Percentiles rank a stretch among this genome's conserved stretches.
Evolutionary conservation across 805 yeast species (phyloP).

Genomic region (Phaffomyces thermotolerans): DNA sequence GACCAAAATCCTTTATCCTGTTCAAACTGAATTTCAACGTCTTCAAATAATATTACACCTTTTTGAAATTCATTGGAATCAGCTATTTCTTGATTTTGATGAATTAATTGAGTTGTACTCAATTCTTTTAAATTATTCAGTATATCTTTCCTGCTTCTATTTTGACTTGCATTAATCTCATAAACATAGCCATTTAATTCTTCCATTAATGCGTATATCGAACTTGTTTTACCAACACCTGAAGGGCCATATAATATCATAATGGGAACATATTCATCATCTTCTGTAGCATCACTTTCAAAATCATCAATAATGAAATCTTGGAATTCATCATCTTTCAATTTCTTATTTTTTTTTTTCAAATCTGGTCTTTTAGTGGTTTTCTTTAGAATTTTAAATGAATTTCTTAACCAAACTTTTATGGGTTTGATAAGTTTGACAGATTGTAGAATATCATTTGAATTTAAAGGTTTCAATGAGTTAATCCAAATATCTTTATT

Average conservation of each 20-base stretch:
- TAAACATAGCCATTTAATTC: conserved; percentile 64
- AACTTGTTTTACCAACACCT: conserved; percentile 74
- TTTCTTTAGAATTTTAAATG: conserved; percentile 28
- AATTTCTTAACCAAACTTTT: conserved; percentile 25
- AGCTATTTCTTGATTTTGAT: conserved; percentile 26
- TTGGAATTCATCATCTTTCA: conserved; percentile 16
- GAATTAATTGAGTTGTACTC: conserved; percentile 78
- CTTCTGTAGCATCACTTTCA: conserved; percentile 12
- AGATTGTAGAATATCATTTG: conserved; percentile 27
- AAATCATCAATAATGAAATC: conserved; percentile 29
- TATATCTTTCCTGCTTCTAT: conserved; percentile 67
- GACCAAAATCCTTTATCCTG: conserved; percentile 80
- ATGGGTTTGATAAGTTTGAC: conserved; percentile 16
- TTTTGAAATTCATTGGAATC: conserved; percentile 33
- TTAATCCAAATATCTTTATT: conserved; percentile 23
- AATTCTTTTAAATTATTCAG: conserved; percentile 62
- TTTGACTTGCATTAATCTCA: conserved; percentile 72
- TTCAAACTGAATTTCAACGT: conserved; percentile 71
- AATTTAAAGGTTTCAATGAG: conserved; percentile 24
- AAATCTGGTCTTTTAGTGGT: conserved; percentile 29
- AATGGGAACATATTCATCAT: conserved; percentile 47
- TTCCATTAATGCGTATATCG: conserved; percentile 60
- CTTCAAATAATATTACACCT: conserved; percentile 76
- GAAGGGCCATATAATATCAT: conserved; percentile 61
- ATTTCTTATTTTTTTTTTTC: conserved; percentile 21